Base-by-base conservation (phyloP, 257 asterid genomes). In the Echites panduratus region DNA sequence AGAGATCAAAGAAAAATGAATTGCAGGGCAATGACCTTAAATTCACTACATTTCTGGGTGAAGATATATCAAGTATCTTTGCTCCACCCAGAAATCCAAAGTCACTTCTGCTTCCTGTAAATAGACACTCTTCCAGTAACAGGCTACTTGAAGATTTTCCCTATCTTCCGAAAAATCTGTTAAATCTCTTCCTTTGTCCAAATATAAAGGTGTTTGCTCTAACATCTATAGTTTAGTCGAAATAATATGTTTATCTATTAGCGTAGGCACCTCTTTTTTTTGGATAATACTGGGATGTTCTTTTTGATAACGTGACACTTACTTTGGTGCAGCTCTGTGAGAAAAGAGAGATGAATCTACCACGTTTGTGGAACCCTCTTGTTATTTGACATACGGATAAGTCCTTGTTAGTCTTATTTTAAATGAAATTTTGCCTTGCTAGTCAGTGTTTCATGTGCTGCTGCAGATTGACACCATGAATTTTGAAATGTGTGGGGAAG, bases 141-240 rank as follows among this genome's bases (percentile, higher is more conserved):
- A 88, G 79, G 79, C 97, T 91, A 86, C 97, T 97, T 70, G 96
- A 94, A 84, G 97, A 94, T 84, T 88, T 96, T 75, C 96, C 88
- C 75, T 94, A 88, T 83, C 97, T 87, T 73, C 95, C 95, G 11
- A 97, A 91, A 78, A 82, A 91, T 89, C 96, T 94, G 68, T 91
- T 91, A 82, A 91, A 91, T 84, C 85, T 94, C 73, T 93, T 91
- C 83, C 83, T 91, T 83, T 78, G 82, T 72, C 97, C 97, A 56
- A 77, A 88, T 81, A 85, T 89, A 71, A 73, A 85, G 96, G 96
- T 88, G 63, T 49, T 59, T 40, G 44, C 41, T 56, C 6, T 45
- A 53, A 27, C 20, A 5, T 52, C 20, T 19, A n/a, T 19, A 53
- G 8, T n/a, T 20, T 16, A 13, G 67, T 61, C 14, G 11, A 61